Conservation (phyloP, 1,284 basidiomycete genomes). For the Cutaneotrichosporon spelunceum region DNA sequence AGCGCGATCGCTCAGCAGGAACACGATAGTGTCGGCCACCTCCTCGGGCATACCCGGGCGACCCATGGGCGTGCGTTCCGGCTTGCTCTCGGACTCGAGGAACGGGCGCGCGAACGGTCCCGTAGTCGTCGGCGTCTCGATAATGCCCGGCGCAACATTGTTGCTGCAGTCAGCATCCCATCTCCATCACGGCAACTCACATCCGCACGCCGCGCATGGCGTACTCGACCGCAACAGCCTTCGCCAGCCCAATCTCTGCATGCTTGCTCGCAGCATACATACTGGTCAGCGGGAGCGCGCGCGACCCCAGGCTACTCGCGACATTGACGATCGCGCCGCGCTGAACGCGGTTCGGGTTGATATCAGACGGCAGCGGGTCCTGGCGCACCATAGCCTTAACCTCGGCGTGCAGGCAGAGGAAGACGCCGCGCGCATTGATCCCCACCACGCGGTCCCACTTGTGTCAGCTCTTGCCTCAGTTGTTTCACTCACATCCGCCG, state of each 20-base stretch:
- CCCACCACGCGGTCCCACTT: background rate
- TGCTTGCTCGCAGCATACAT: slow-evolving; percentile 17
- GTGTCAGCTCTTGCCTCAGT: background rate
- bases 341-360: slow-evolving; percentile 16
- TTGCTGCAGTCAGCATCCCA: slow-evolving; percentile 14
- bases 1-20: slow-evolving; percentile 30
- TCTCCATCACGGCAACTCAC: background rate
- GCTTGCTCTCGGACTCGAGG: slow-evolving; percentile 19
- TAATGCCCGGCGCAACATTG: slow-evolving; percentile 21
- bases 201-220: slow-evolving; percentile 13
- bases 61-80: slow-evolving; percentile 29
- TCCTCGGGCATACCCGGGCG: slow-evolving; percentile 32
- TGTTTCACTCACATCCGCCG: slow-evolving; percentile 2
- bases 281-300: background rate
- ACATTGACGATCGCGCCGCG: slow-evolving; percentile 25
- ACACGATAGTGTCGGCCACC: slow-evolving; percentile 36
- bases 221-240: slow-evolving; percentile 19
- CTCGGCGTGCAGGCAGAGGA: slow-evolving; percentile 20
- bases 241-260: slow-evolving; percentile 21
- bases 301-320: slow-evolving; percentile 7
- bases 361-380: background rate
- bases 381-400: slow-evolving; percentile 21
- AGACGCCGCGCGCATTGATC: slow-evolving; percentile 16
- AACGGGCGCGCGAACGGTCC: slow-evolving; percentile 22
- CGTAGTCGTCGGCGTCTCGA: slow-evolving; percentile 24